Conservation (phyloP, 1,284 basidiomycete genomes). For the Tetrapyrgos nigripes region DNA sequence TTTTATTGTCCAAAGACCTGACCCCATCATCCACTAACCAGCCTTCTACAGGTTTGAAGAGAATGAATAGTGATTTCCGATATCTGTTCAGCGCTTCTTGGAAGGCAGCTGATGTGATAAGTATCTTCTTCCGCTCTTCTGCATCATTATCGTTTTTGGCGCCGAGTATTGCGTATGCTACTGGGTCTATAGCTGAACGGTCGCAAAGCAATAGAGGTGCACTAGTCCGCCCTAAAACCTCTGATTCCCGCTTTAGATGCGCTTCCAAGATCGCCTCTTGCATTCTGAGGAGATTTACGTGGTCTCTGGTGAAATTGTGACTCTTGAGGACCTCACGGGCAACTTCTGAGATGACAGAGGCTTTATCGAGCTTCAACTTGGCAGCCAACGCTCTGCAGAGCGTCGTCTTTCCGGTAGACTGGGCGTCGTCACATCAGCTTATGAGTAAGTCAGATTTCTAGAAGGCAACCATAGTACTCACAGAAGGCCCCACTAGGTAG, state of each 20-base stretch:
- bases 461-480: slow-evolving; percentile 24
- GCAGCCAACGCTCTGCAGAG: slow-evolving; percentile 58
- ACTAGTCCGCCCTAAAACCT: slow-evolving; percentile 23
- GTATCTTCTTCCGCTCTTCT: slow-evolving; percentile 34
- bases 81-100: slow-evolving; percentile 49
- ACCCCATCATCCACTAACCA: slow-evolving; percentile 71
- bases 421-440: background rate
- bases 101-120: slow-evolving; percentile 47
- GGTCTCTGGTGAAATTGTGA: slow-evolving; percentile 56
- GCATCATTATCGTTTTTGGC: slow-evolving; percentile 40
- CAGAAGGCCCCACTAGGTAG: slow-evolving; percentile 64
- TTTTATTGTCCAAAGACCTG: slow-evolving; percentile 57
- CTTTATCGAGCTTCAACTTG: slow-evolving; percentile 41
- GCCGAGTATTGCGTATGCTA: slow-evolving; percentile 62
- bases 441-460: background rate
- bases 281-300: slow-evolving; percentile 60
- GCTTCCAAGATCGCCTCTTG: slow-evolving; percentile 64
- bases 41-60: slow-evolving; percentile 59
- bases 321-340: slow-evolving; percentile 60
- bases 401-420: slow-evolving; percentile 70
- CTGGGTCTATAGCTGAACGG: slow-evolving; percentile 65
- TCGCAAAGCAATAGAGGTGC: slow-evolving; percentile 57
- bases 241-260: slow-evolving; percentile 53
- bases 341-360: slow-evolving; percentile 60
- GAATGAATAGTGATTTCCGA: slow-evolving; percentile 48